A percentile compares a stretch with the other conserved stretches of the same genome.
phyloP scores from a whole-genome alignment of 805 yeast genomes.

The Komagataella phaffii region DNA sequence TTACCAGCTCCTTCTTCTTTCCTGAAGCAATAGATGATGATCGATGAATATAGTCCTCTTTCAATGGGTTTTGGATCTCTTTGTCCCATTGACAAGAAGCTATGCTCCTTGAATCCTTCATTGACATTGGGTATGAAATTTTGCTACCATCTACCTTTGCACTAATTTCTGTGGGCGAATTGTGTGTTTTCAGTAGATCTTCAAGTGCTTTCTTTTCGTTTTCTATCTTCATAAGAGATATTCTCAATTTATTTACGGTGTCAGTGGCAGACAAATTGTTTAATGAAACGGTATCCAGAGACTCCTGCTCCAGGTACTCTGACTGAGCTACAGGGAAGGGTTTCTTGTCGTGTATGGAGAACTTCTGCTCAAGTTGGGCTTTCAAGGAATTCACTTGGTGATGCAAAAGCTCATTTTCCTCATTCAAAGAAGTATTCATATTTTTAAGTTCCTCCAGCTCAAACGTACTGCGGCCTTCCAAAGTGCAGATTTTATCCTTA shows the following conservation, averaged over 20 bases:
- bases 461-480: not conserved
- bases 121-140: not conserved
- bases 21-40: not conserved
- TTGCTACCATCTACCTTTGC: not conserved
- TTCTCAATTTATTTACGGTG: not conserved
- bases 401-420: conserved; percentile 49
- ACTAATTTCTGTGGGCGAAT: not conserved
- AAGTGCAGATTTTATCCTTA: not conserved
- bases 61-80: not conserved
- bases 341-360: not conserved
- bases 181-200: not conserved
- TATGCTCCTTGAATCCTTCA: not conserved
- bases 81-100: not conserved
- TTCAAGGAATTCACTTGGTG: not conserved
- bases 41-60: not conserved
- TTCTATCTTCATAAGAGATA: not conserved
- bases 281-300: no score
- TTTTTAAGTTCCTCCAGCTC: conserved; percentile 37
- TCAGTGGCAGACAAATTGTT: not conserved
- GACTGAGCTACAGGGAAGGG: not conserved
- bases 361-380: not conserved
- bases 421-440: conserved; percentile 47
- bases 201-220: not conserved
- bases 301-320: not conserved
- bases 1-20: not conserved